A percentile compares a stretch with the other conserved stretches of the same genome.
Evolutionary conservation across 176 grass and related monocot genomes (phyloP).

Genomic region (Oryza meyeriana): DNA sequence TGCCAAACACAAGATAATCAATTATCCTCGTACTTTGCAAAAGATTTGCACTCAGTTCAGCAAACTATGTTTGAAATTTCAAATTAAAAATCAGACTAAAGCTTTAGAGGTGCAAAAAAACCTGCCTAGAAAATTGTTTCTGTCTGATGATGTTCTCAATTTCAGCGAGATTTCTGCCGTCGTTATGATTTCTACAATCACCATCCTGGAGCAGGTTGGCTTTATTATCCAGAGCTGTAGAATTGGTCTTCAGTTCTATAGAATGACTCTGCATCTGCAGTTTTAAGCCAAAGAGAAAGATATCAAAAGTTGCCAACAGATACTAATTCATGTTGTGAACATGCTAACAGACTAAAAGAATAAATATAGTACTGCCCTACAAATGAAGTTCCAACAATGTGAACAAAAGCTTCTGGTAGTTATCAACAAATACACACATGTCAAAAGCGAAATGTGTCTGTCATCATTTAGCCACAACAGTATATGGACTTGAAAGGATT

Average conservation of each 20-base stretch:
- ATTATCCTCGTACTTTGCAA: neutral
- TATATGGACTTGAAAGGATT: conserved; percentile 9
- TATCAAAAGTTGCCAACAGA: conserved; percentile 18
- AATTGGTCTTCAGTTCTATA: conserved; percentile 17
- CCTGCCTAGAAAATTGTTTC: conserved; percentile 57
- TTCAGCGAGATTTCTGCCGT: conserved; percentile 34
- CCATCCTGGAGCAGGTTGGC: conserved; percentile 11
- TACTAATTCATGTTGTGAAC: neutral
- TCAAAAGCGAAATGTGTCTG: conserved; percentile 7
- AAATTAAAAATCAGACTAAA: neutral
- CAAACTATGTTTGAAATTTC: neutral
- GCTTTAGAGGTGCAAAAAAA: conserved; percentile 20
- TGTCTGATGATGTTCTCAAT: conserved; percentile 56
- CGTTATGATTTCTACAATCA: conserved; percentile 25
- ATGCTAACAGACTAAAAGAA: neutral
- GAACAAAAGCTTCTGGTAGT: neutral
- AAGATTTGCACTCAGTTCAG: neutral
- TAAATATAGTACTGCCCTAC: neutral
- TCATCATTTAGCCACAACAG: conserved; percentile 20
- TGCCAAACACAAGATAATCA: conserved; percentile 2
- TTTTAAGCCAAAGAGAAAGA: neutral
- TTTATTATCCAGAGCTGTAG: conserved; percentile 10
- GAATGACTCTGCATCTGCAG: conserved; percentile 29
- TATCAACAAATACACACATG: conserved; percentile 18
- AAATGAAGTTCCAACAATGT: neutral